Percentiles rank a stretch among this genome's conserved stretches.
These are phyloP conservation scores for Colletotrichum musicola DNA, from an alignment of 2,329 filamentous ascomycete species.

Conservation along the genomic window DNA sequence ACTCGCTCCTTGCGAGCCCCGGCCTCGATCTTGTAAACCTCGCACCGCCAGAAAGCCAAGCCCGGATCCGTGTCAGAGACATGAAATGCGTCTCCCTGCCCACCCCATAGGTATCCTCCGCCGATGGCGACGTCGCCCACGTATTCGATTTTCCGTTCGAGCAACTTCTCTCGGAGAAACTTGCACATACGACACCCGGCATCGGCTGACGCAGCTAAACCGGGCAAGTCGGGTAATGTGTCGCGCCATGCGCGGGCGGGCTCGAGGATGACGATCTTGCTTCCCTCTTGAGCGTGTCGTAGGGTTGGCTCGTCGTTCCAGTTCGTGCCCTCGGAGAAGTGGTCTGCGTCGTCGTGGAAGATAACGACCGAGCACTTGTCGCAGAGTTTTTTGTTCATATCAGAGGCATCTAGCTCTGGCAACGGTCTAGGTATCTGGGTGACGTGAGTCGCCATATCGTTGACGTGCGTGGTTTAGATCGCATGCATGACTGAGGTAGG, in stretches of 20 bases:
- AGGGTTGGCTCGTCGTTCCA: background rate
- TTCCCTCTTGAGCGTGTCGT: background rate
- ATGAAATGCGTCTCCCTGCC: background rate
- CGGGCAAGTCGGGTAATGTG: background rate
- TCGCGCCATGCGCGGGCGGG: background rate
- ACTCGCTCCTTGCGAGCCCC: background rate
- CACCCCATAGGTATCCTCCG: slow-evolving; percentile 9
- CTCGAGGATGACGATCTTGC: background rate
- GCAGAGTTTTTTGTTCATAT: background rate
- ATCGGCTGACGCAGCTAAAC: background rate
- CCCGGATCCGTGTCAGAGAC: background rate
- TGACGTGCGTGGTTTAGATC: no score
- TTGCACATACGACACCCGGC: background rate
- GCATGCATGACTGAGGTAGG: no score
- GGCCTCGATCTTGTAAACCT: background rate
- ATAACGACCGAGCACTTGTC: background rate
- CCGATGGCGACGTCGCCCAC: background rate
- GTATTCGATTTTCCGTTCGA: background rate
- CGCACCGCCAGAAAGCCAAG: slow-evolving; percentile 13
- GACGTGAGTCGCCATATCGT: no score
- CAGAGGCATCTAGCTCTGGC: no score
- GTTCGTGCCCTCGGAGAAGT: background rate
- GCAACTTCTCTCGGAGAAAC: background rate
- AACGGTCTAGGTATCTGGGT: no score
- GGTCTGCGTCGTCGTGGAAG: background rate